Conservation (phyloP, 73 alveolate species). For the Tetrahymena malaccensis region DNA sequence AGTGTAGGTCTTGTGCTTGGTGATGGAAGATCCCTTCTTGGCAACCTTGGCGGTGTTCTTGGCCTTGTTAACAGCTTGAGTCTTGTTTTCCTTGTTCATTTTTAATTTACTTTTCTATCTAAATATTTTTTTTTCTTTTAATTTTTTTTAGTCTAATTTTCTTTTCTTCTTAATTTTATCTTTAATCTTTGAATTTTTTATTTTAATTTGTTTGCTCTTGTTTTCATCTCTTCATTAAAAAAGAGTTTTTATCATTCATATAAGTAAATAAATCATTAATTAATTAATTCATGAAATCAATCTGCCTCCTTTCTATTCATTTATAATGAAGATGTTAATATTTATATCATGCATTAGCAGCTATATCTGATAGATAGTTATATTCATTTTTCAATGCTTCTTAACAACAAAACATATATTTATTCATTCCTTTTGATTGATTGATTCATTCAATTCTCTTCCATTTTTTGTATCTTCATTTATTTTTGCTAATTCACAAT, state of each 20-base stretch:
- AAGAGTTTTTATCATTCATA: not conserved
- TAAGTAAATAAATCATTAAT: not conserved
- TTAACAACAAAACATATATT: too few relatives aligned
- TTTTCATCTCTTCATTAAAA: not conserved
- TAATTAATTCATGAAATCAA: not conserved
- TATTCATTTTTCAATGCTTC: too few relatives aligned
- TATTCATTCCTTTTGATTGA: not conserved
- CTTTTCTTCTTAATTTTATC: not conserved
- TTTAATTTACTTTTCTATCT: not conserved
- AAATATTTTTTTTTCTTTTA: not conserved
- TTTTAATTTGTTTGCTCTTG: not conserved
- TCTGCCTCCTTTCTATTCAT: not conserved
- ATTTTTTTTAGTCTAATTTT: not conserved
- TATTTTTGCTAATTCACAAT: too few relatives aligned
- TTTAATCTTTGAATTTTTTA: not conserved
- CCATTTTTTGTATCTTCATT: not conserved
- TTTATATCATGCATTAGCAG: not conserved
- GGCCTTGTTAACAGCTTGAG: constrained; percentile 2
- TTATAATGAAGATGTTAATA: too few relatives aligned
- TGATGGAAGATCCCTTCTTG: not conserved
- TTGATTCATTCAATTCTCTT: not conserved
- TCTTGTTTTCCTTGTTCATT: not conserved
- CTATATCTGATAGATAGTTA: not conserved
- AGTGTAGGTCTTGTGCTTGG: not conserved
- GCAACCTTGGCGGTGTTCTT: constrained; percentile 1